Evolutionary conservation across 257 asterid genomes (phyloP).

Genomic region (Nicotiana tabacum): DNA sequence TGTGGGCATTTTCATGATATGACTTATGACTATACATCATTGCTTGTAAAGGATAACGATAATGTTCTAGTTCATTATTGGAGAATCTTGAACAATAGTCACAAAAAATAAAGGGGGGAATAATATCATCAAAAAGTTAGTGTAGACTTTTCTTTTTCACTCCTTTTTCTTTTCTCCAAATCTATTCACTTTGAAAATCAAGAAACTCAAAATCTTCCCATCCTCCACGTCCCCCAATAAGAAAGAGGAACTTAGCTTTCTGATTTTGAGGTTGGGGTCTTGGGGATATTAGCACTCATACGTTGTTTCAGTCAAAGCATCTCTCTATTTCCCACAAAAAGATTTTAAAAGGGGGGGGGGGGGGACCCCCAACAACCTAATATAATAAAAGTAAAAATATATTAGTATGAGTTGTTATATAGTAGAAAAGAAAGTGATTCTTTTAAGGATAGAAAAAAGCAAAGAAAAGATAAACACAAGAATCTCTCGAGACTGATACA

Average conservation of each 20-base stretch:
- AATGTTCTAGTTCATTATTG: background rate
- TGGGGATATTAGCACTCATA: background rate
- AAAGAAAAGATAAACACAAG: background rate
- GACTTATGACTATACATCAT: background rate
- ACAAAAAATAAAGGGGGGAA: background rate
- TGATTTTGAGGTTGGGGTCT: background rate
- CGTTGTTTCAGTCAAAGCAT: constrained; percentile 7
- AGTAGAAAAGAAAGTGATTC: background rate
- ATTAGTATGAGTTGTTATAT: background rate
- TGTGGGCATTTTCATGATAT: background rate
- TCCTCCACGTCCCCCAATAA: background rate
- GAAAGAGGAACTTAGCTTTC: background rate
- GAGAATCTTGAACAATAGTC: constrained; percentile 6
- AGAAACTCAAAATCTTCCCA: background rate
- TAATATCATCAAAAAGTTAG: background rate
- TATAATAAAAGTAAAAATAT: background rate
- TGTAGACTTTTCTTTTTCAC: background rate
- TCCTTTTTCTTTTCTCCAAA: background rate
- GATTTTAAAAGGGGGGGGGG: background rate
- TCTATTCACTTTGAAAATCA: background rate
- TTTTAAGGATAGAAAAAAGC: background rate
- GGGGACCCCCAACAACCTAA: background rate
- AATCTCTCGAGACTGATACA: background rate
- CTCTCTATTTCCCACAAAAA: background rate
- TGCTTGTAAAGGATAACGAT: background rate